Evolutionary conservation across 805 yeast genomes (phyloP), one percentile per base, ranked within the genome.

Genomic region (Zygoascus tannicola): DNA sequence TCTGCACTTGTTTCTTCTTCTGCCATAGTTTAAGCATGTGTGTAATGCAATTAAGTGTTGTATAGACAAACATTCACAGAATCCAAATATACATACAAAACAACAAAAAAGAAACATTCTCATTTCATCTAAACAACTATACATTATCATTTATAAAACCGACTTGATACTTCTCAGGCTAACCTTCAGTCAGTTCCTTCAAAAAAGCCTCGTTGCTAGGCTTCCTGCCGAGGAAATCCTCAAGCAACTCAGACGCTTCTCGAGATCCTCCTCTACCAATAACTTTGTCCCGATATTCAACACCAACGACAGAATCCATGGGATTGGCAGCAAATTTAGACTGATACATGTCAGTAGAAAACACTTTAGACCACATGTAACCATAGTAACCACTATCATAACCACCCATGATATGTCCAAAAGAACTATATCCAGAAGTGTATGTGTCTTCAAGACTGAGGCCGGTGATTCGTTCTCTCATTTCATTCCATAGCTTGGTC

Each of bases 361-460:
- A 85, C 14, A 84, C 94, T 56, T 79, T 80, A 2, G 94, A 82
- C 80, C 86, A 85, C 65, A 85, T 64, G 60, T 85, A 85, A 1
- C 94, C 94, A 55, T 85, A 85, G 64, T 85, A 85, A 3, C 88
- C 87, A 8, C 88, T 78, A 44, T 84, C 90, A 60, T 85, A 85
- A 15, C 94, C 90, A 32, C 86, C 86, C 68, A 80, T 75, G 59
- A 84, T 75, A 58, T 85, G 95, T 2, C 85, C 66, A 59, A 85
- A 85, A 0, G 86, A 78, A 26, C 80, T 78, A 56, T 75, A 83
- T 3, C 92, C 92, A 47, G 71, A 75, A n/a, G 80, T 74, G 18
- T 62, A 54, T 21, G 63, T 65, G 33, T 80, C 85, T 45, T 71
- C 72, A 21, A 73, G 66, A 22, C 80, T 69, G 36, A 81, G 57